Conservation (phyloP, 345 rosid genomes). For the Salix purpurea region DNA sequence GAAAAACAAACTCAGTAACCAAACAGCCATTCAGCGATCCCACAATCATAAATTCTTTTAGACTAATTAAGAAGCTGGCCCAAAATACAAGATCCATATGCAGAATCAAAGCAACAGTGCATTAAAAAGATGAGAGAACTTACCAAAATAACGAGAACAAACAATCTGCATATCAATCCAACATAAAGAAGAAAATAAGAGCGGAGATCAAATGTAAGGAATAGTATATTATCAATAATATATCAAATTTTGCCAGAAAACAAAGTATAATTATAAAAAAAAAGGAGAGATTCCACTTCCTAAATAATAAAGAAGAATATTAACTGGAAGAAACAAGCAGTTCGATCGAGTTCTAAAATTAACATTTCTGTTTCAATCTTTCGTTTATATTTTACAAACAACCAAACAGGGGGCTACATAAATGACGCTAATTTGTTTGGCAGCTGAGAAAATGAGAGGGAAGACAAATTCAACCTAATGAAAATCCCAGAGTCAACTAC, state of each 20-base stretch:
- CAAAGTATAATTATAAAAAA: background rate
- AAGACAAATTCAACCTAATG: too few relatives aligned
- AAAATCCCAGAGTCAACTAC: too few relatives aligned
- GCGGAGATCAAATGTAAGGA: background rate
- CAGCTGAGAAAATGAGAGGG: too few relatives aligned
- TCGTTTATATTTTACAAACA: too few relatives aligned
- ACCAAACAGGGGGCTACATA: too few relatives aligned
- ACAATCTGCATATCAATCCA: slow-evolving; percentile 25
- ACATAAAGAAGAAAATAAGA: background rate
- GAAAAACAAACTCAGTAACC: background rate
- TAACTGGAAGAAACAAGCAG: too few relatives aligned
- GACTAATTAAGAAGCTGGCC: background rate
- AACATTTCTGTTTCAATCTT: too few relatives aligned
- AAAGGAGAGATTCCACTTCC: background rate
- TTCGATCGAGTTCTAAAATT: too few relatives aligned
- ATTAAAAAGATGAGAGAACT: background rate
- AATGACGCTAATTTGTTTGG: too few relatives aligned
- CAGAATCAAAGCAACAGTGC: background rate
- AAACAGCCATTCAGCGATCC: background rate
- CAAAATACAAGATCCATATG: background rate
- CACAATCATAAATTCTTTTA: background rate
- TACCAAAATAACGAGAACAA: slow-evolving; percentile 36
- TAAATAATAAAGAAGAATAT: too few relatives aligned
- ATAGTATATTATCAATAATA: background rate
- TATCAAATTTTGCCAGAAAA: background rate